Percentiles rank a stretch among this genome's conserved stretches.
These are phyloP conservation scores for Astrephomene gubernaculifera DNA, from an alignment of 139 green algal species.

Conservation along the genomic window DNA sequence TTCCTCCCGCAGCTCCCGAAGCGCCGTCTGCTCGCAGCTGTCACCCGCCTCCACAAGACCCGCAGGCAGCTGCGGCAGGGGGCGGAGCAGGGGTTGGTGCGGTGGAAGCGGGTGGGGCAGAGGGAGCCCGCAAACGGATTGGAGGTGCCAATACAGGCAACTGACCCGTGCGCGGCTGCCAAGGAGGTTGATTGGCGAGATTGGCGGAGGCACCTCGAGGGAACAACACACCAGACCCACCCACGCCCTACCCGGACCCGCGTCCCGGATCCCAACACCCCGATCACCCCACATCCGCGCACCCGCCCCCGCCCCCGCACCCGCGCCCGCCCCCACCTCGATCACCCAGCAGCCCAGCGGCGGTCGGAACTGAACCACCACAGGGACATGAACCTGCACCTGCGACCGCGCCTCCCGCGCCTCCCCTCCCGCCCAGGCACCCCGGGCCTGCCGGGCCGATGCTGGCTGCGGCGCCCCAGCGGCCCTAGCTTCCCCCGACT, in stretches of 20 bases:
- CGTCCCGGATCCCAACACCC: background rate
- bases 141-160: background rate
- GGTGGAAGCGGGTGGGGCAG: too few species aligned
- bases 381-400: slow-evolving; percentile 12
- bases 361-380: slow-evolving; percentile 37
- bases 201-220: background rate
- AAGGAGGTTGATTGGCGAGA: background rate
- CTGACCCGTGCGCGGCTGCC: background rate
- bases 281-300: background rate
- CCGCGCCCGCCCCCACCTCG: background rate
- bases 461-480: background rate
- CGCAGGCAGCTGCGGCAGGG: slow-evolving; percentile 13
- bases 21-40: slow-evolving; percentile 10
- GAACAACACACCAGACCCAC: background rate
- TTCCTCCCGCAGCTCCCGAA: slow-evolving; percentile 32
- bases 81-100: too few species aligned
- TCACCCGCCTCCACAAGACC: slow-evolving; percentile 15
- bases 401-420: too few species aligned
- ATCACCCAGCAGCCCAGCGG: slow-evolving; percentile 8
- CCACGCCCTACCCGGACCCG: background rate
- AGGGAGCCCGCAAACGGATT: background rate
- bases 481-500: background rate
- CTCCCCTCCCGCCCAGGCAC: too few species aligned
- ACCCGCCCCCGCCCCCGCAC: background rate
- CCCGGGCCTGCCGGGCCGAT: background rate